These are phyloP conservation scores for Suillus subluteus DNA, from an alignment of 768 basidiomycete species.

Conservation along the genomic window DNA sequence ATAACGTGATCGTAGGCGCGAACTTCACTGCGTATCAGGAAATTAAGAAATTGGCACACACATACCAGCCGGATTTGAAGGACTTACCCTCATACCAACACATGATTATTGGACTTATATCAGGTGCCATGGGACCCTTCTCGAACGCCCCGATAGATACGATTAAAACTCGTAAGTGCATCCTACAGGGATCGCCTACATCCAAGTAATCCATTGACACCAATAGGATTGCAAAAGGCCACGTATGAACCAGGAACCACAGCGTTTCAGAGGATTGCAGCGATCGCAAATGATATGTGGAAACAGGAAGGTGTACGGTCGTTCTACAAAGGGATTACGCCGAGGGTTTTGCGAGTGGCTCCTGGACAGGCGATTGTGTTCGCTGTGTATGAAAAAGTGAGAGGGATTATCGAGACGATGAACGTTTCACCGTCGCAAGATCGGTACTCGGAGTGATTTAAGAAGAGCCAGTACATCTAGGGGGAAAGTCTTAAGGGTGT, in stretches of 20 bases:
- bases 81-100: slow-evolving; percentile 95
- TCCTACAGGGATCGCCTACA: slow-evolving; percentile 9
- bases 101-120: slow-evolving; percentile 92
- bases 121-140: slow-evolving; percentile 98
- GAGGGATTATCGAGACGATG: slow-evolving; percentile 71
- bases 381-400: slow-evolving; percentile 93
- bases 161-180: slow-evolving; percentile 85
- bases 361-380: slow-evolving; percentile 98
- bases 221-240: slow-evolving; percentile 81
- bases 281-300: slow-evolving; percentile 94
- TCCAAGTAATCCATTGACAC: slow-evolving; percentile 10
- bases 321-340: slow-evolving; percentile 99
- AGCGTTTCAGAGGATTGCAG: slow-evolving; percentile 76
- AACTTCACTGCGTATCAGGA: slow-evolving; percentile 99
- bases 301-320: slow-evolving; percentile 82
- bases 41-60: slow-evolving; percentile 82
- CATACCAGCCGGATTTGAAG: slow-evolving; percentile 72
- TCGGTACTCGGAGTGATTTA: slow-evolving; percentile 66
- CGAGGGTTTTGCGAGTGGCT: slow-evolving; percentile 92
- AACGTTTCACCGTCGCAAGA: slow-evolving; percentile 58
- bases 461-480: not conserved
- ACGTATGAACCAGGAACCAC: slow-evolving; percentile 72
- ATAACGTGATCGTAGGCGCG: slow-evolving; percentile 56
- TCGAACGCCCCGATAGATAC: slow-evolving; percentile 96
- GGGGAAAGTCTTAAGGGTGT: not conserved